Evolutionary conservation across 129 eudicot species (phyloP).

Genomic region (Cynara cardunculus): DNA sequence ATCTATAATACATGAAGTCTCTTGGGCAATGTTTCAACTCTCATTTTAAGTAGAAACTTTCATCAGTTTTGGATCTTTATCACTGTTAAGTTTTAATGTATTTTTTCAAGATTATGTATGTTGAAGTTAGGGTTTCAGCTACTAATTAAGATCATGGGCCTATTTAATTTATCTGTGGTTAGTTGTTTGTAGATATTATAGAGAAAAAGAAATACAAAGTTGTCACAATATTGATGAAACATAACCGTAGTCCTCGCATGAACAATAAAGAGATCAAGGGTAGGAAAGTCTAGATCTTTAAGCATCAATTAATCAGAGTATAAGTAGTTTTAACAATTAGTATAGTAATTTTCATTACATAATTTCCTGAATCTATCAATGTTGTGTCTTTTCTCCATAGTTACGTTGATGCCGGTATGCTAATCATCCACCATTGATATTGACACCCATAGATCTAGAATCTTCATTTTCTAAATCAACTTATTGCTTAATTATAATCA

Average conservation of each 20-base stretch:
- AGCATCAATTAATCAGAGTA: not conserved
- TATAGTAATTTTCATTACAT: not conserved
- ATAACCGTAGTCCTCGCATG: not conserved
- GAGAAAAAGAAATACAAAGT: not conserved
- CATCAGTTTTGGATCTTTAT: constrained; percentile 2
- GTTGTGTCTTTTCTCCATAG: not conserved
- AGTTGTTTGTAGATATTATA: not conserved
- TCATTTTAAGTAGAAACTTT: not conserved
- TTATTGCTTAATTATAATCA: not conserved
- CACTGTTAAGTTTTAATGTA: not conserved
- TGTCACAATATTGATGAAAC: not conserved
- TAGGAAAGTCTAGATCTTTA: not conserved
- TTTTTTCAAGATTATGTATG: not conserved
- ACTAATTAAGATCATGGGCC: not conserved
- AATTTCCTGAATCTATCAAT: not conserved
- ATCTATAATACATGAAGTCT: constrained; percentile 15
- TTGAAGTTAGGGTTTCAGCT: constrained; percentile 18
- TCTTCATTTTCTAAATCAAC: not conserved
- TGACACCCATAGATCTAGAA: not conserved
- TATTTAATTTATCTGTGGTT: not conserved
- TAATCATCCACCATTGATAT: not conserved
- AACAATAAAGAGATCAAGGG: not conserved
- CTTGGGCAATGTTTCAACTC: not conserved
- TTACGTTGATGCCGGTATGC: not conserved
- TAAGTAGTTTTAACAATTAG: not conserved